Evolutionary conservation across 208 protist genomes (phyloP).

Genomic region (Leishmania tropica): DNA sequence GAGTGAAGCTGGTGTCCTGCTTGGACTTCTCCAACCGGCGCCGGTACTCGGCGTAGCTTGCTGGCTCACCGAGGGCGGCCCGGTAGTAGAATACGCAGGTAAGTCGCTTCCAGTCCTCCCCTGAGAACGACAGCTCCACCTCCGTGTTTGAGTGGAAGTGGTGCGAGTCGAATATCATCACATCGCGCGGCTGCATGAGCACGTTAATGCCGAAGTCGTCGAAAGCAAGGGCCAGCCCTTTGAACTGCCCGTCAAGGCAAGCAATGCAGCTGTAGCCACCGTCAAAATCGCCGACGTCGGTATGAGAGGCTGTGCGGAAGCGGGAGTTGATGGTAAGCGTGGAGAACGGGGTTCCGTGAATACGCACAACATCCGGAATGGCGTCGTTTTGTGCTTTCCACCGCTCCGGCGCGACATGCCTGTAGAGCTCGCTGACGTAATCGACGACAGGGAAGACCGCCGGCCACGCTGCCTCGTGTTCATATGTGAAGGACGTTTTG

Average conservation of each 20-base stretch:
- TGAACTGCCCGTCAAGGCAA: conserved; percentile 86
- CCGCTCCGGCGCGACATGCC: conserved; percentile 54
- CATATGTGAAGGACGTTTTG: conserved; percentile 88
- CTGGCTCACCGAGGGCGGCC: conserved; percentile 66
- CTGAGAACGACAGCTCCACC: conserved; percentile 43
- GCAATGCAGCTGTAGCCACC: conserved; percentile 84
- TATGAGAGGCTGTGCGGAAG: conserved; percentile 91
- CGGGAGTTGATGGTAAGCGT: conserved; percentile 91
- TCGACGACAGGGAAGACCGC: conserved; percentile 88
- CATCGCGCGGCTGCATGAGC: conserved; percentile 76
- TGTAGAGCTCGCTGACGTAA: conserved; percentile 87
- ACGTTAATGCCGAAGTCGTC: conserved; percentile 80
- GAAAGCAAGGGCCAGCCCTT: conserved; percentile 74
- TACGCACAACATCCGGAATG: conserved; percentile 88
- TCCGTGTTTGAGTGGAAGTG: conserved; percentile 93
- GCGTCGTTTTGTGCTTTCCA: conserved; percentile 81
- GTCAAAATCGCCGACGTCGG: conserved; percentile 91
- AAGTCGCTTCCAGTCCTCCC: conserved; percentile 66
- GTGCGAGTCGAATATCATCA: conserved; percentile 93
- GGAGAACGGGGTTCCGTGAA: conserved; percentile 87
- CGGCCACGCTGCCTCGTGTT: conserved; percentile 66
- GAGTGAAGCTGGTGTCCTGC: conserved; percentile 12
- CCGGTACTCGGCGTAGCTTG: conserved; percentile 72
- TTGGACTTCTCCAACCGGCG: conserved; percentile 53
- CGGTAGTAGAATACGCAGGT: conserved; percentile 94